A percentile compares a stretch with the other conserved stretches of the same genome.
These are phyloP conservation scores for Andrographis paniculata DNA, from an alignment of 305 asterid species.

Conservation along the genomic window DNA sequence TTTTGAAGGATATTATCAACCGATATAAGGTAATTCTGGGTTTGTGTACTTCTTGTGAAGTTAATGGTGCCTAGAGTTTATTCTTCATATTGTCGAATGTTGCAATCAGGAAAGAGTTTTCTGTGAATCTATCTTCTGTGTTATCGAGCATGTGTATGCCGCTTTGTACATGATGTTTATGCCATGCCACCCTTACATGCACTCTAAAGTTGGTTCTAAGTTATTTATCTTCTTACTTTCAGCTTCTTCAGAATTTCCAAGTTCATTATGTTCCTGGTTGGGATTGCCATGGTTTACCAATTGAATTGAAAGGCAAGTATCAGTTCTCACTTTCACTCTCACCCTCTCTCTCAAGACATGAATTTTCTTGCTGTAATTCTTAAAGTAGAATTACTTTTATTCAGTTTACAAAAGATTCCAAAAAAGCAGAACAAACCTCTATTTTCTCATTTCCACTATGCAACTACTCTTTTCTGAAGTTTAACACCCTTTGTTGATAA, in stretches of 20 bases:
- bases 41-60: background rate
- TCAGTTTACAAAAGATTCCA: too few species aligned
- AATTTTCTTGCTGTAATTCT: too few species aligned
- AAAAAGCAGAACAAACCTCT: too few species aligned
- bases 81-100: slow-evolving; percentile 1
- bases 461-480: too few species aligned
- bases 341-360: too few species aligned
- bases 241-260: slow-evolving; percentile 91
- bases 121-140: slow-evolving; percentile 13
- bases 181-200: background rate
- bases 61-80: slow-evolving; percentile 6
- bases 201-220: slow-evolving; percentile 8
- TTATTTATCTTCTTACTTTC: slow-evolving; percentile 21
- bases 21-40: slow-evolving; percentile 71
- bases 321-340: slow-evolving; percentile 1
- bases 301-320: slow-evolving; percentile 90
- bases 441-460: too few species aligned
- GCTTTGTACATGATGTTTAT: slow-evolving; percentile 5
- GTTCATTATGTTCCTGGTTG: slow-evolving; percentile 93
- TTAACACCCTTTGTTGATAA: too few species aligned
- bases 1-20: slow-evolving; percentile 92
- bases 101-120: slow-evolving; percentile 10
- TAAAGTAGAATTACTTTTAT: too few species aligned
- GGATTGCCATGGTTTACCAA: slow-evolving; percentile 99
- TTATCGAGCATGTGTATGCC: slow-evolving; percentile 8